Conservation (phyloP, 805 yeast genomes). For the Cyberlindnera saturnus region DNA sequence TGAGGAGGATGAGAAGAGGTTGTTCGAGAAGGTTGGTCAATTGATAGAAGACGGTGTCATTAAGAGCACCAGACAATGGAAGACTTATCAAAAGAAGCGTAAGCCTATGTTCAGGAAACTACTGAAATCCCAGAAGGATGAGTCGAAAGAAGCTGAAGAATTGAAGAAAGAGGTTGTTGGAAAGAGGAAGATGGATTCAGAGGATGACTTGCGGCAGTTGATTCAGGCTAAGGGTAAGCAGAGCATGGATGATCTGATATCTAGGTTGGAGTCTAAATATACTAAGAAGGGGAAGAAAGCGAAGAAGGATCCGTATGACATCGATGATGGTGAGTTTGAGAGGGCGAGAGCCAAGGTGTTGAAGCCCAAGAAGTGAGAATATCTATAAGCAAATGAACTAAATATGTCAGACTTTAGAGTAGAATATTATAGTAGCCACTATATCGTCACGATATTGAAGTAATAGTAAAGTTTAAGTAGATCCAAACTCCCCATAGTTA, state of each 20-base stretch:
- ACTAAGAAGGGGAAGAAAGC: conserved; percentile 26
- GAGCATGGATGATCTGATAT: conserved; percentile 41
- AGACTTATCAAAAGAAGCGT: conserved; percentile 44
- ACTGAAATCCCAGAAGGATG: conserved; percentile 48
- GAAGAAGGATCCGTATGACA: conserved; percentile 26
- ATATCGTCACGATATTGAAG: too few species aligned
- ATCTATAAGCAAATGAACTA: too few species aligned
- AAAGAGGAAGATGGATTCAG: conserved; percentile 26
- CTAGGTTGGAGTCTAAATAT: conserved; percentile 45
- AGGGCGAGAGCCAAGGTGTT: conserved; percentile 21
- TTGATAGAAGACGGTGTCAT: conserved; percentile 35
- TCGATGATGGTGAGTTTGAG: conserved; percentile 47
- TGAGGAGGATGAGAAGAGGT: conserved; percentile 54
- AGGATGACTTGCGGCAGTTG: conserved; percentile 38
- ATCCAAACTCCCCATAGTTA: too few species aligned
- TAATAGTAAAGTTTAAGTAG: too few species aligned
- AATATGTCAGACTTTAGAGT: too few species aligned
- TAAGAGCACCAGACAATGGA: conserved; percentile 39
- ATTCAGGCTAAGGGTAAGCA: conserved; percentile 42
- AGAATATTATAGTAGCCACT: too few species aligned
- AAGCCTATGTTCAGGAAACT: conserved; percentile 41
- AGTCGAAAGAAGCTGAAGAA: conserved; percentile 57
- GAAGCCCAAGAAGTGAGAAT: background rate
- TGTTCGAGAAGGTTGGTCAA: conserved; percentile 44
- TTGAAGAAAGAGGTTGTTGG: conserved; percentile 35